These are phyloP conservation scores for Microthlaspi erraticum DNA, from an alignment of 345 rosid genomes.

Conservation along the genomic window DNA sequence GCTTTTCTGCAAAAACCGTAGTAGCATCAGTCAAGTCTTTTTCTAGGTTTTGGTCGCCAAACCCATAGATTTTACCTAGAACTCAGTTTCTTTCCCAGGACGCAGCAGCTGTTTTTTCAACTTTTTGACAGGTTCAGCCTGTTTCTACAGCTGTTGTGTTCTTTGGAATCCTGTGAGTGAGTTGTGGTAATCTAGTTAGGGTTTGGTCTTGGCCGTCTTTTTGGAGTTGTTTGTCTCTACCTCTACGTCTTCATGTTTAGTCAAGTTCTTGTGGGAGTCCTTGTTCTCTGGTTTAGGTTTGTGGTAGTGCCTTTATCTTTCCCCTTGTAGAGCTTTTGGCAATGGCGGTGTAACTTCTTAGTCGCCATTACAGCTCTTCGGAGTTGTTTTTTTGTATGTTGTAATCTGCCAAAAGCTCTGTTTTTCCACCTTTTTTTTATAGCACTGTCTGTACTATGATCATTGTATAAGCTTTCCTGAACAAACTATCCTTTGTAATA, in stretches of 20 bases:
- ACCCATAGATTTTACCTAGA: slow-evolving; percentile 50
- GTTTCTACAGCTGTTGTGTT: slow-evolving; percentile 52
- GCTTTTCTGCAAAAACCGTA: slow-evolving; percentile 46
- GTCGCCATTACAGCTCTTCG: slow-evolving; percentile 42
- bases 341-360: slow-evolving; percentile 44
- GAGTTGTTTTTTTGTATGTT: slow-evolving; percentile 40
- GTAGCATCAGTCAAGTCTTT: slow-evolving; percentile 34
- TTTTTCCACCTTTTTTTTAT: slow-evolving; percentile 28
- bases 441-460: slow-evolving; percentile 36
- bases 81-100: slow-evolving; percentile 54
- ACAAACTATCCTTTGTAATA: slow-evolving; percentile 36
- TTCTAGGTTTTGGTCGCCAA: slow-evolving; percentile 68
- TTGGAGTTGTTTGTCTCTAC: slow-evolving; percentile 47
- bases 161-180: slow-evolving; percentile 53
- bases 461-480: slow-evolving; percentile 31
- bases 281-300: slow-evolving; percentile 37
- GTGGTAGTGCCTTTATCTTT: slow-evolving; percentile 33
- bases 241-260: slow-evolving; percentile 26
- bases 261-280: slow-evolving; percentile 39
- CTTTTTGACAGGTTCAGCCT: slow-evolving; percentile 70
- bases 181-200: slow-evolving; percentile 49
- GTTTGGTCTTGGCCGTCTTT: slow-evolving; percentile 42
- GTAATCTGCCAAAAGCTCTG: slow-evolving; percentile 44
- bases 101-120: slow-evolving; percentile 51
- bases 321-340: slow-evolving; percentile 45